A percentile compares a stretch with the other conserved stretches of the same genome.
Conservation (phyloP, 1,284 basidiomycete species). For the Ustanciosporium gigantosporum region DNA sequence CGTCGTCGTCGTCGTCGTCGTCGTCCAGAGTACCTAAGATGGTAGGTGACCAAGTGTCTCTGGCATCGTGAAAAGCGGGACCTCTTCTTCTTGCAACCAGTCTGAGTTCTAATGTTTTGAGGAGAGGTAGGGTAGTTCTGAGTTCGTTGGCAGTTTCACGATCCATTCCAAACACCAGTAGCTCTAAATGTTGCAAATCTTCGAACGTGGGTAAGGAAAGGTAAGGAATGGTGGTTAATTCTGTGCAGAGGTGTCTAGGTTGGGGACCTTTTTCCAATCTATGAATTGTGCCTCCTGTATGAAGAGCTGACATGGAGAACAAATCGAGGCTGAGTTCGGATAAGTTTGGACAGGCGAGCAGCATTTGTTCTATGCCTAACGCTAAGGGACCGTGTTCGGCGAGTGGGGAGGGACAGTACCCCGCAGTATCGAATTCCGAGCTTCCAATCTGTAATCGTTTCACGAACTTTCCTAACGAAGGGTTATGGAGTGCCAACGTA, state of each 20-base stretch:
- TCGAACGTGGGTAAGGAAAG: slow-evolving; percentile 43
- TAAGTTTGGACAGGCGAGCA: slow-evolving; percentile 33
- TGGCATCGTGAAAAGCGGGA: slow-evolving; percentile 8
- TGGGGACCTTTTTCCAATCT: slow-evolving; percentile 36
- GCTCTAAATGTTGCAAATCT: slow-evolving; percentile 35
- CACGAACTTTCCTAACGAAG: slow-evolving; percentile 26
- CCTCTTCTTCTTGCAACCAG: slow-evolving; percentile 28
- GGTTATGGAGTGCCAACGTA: slow-evolving; percentile 45
- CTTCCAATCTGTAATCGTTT: slow-evolving; percentile 27
- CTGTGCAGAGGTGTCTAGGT: slow-evolving; percentile 32
- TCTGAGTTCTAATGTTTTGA: slow-evolving; percentile 33
- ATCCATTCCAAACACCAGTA: slow-evolving; percentile 47
- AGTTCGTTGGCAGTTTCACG: slow-evolving; percentile 22
- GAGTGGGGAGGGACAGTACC: slow-evolving; percentile 41
- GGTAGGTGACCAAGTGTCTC: slow-evolving; percentile 21
- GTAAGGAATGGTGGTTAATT: slow-evolving; percentile 42
- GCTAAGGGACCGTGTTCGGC: slow-evolving; percentile 33
- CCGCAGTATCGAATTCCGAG: slow-evolving; percentile 35
- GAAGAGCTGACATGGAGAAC: slow-evolving; percentile 40
- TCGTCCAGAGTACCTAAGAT: slow-evolving; percentile 16
- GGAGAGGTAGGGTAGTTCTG: slow-evolving; percentile 20
- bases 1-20: not conserved
- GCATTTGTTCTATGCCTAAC: slow-evolving; percentile 47
- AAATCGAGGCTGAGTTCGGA: slow-evolving; percentile 45
- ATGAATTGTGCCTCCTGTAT: slow-evolving; percentile 18